Base-by-base conservation (phyloP, 2,329 filamentous ascomycete genomes). In the Hypoxylon sp. region DNA sequence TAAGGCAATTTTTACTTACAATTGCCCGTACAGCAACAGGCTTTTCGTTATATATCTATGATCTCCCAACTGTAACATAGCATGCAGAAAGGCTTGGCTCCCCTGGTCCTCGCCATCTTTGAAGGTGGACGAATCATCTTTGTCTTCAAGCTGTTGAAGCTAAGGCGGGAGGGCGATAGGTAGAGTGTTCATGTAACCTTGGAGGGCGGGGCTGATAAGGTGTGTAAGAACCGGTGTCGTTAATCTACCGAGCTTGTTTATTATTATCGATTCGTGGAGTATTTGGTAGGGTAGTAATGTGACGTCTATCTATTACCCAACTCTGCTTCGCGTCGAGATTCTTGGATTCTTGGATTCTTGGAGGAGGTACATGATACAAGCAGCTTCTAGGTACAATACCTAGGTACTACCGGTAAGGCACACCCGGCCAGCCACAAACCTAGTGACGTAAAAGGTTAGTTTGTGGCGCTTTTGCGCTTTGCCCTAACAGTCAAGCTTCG, bases 191-290 rank as follows among this genome's bases (percentile, higher is more conserved):
- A 61, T 63, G 66, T 63, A 69, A 69, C 61, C 27, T 65, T 61
- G 30, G 57, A 34, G 62, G 57, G 68, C 63, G 68, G 68, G 68
- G 65, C 50, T 53, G 63, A 69, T 69, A 70, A 63, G 57, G 43
- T 7, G 25, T 27, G 32, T 21, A 57, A 54, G 9, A 50, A n/a
- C 12, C 27, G 23, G 30, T 16, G 37, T 39, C 41, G 32, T 62
- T 47, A 32, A 64, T 34, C 16, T 54, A 29, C 43, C n/a, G 30
- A 45, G 27, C 16, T 29, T 55, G 14, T 27, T 46, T 53, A 53
- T 48, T 53, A 53, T 48, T 52, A 30, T 50, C 47, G 16, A 47
- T 27, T 29, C 29, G 45, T 51, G 19, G 48, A 55, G 37, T 19
- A 27, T 32, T 48, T 34, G 45, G 50, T 47, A 61, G 30, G 65